Base-by-base conservation (phyloP, 805 yeast genomes). In the Aciculoconidium aculeatum region DNA sequence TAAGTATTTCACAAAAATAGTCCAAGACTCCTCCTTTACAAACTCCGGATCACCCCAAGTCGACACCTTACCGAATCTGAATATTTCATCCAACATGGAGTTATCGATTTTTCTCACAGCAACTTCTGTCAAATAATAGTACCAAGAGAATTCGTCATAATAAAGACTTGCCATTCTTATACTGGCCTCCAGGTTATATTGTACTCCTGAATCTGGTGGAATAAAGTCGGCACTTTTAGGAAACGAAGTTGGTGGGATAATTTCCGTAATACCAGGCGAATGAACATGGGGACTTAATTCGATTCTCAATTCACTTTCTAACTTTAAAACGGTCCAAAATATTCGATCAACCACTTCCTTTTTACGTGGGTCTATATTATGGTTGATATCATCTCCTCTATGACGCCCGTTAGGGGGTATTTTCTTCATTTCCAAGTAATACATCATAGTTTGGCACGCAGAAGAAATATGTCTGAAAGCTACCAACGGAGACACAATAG, bases 21-120 rank as follows among this genome's bases (percentile, higher is more conserved):
- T 27, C 63, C 63, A 59, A 7, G 51, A 37, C 3, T 31, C 19
- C 15, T 41, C 40, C 2, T 41, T 27, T 5, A 37, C 36, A 33
- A 56, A 59, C 14, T 40, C 34, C 1, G 40, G 36, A 22, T 36
- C 41, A 22, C 52, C 58, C 58, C 64, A 59, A 4, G 34, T 21
- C 5, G 23, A 24, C 5, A 35, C 25, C 5, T 30, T 18, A 2
- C 25, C 21, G 6, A 36, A 26, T 13, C 39, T 44, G 18, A 34
- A 35, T 7, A 57, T 26, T 17, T 61, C 65, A 35, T 59, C 58
- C 32, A 40, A 55, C 45, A 61, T 41, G 15, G 37, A 44, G 39
- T 61, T 61, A 33, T 61, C 68, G 11, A 60, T 49, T 39, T 61
- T 60, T 16, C 67, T 39, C 11, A 58, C 55, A 0, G 68, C 68